These are phyloP conservation scores for Suillus occidentalis DNA, from an alignment of 768 basidiomycete species.

Conservation along the genomic window DNA sequence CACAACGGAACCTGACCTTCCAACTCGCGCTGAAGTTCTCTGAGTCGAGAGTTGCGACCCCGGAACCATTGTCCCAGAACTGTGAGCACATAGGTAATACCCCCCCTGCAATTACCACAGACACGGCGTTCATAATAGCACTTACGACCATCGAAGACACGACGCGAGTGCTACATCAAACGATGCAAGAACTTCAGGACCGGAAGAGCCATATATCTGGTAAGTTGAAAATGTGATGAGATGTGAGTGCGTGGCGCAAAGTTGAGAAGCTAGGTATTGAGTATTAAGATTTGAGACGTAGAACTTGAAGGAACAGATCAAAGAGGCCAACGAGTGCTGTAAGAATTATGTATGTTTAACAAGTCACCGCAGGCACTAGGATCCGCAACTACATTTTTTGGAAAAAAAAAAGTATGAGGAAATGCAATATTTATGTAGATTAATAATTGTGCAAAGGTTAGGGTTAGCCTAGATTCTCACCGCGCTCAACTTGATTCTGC, in stretches of 20 bases:
- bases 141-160: conserved; percentile 9
- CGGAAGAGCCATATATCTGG: background rate
- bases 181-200: background rate
- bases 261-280: background rate
- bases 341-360: background rate
- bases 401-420: background rate
- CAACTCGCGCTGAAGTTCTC: background rate
- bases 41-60: background rate
- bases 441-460: background rate
- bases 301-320: background rate
- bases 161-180: background rate
- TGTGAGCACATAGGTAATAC: background rate
- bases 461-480: background rate
- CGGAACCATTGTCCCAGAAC: background rate
- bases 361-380: background rate
- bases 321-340: background rate
- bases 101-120: background rate
- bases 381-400: background rate
- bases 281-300: background rate
- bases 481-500: conserved; percentile 4
- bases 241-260: background rate
- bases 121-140: background rate
- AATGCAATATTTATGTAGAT: background rate
- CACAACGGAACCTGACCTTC: background rate
- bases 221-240: background rate